These are phyloP conservation scores for Arbutus unedo DNA, from an alignment of 148 eudicot species.

Conservation along the genomic window DNA sequence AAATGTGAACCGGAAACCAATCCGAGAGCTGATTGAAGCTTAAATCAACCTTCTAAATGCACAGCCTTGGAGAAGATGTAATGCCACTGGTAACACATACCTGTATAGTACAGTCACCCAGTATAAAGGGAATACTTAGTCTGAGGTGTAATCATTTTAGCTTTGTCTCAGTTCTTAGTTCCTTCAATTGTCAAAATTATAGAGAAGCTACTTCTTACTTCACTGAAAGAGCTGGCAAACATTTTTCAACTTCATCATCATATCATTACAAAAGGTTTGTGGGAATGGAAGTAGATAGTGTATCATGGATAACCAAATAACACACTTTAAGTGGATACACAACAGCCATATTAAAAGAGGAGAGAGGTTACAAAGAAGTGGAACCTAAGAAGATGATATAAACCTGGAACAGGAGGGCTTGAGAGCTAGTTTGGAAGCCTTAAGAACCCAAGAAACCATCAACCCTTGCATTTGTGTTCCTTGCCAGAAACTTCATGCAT, in stretches of 20 bases:
- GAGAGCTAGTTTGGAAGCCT: neutral
- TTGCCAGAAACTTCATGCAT: constrained; percentile 59
- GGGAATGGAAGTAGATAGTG: neutral
- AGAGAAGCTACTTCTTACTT: neutral
- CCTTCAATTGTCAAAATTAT: neutral
- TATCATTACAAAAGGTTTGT: neutral
- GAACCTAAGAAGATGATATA: neutral
- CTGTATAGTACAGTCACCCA: neutral
- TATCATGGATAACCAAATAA: neutral
- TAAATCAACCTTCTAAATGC: constrained; percentile 20
- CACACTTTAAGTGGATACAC: neutral
- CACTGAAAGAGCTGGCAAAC: neutral
- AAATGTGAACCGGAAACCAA: constrained; percentile 25
- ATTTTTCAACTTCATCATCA: neutral
- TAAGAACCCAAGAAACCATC: constrained; percentile 36
- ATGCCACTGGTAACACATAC: neutral
- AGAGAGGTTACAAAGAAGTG: neutral
- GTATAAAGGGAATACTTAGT: neutral
- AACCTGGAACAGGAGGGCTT: neutral
- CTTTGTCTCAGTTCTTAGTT: neutral
- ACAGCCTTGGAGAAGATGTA: neutral
- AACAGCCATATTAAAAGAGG: neutral
- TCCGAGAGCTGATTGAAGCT: constrained; percentile 56
- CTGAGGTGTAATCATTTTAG: neutral
- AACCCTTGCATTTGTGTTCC: constrained; percentile 33